phyloP scores from a whole-genome alignment of 345 rosid species.

The Citrus trifoliata region DNA sequence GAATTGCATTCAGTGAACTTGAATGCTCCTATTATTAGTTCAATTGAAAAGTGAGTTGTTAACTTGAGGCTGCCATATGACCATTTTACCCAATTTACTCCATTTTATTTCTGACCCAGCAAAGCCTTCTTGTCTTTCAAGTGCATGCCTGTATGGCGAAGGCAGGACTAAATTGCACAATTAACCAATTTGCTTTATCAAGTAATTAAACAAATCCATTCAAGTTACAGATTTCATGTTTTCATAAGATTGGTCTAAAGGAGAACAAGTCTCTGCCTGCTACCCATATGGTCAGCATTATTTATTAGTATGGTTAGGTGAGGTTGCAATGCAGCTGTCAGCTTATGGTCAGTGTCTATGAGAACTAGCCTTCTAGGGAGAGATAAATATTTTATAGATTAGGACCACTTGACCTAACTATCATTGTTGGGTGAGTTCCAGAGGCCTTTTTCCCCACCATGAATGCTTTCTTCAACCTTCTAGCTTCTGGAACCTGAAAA shows the following conservation, averaged over 20 bases:
- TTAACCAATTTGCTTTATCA: not conserved
- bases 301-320: not conserved
- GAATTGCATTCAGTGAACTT: not conserved
- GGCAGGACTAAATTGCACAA: not conserved
- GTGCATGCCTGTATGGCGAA: not conserved
- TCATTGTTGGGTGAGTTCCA: not conserved
- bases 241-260: not conserved
- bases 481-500: not conserved
- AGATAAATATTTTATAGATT: not conserved
- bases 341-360: not conserved
- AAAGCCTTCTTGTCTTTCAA: not conserved
- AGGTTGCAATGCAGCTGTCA: not conserved
- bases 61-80: not conserved
- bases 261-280: constrained; percentile 1
- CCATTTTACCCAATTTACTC: not conserved
- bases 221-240: not conserved
- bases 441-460: not conserved
- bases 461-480: not conserved
- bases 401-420: constrained; percentile 8
- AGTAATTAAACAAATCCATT: not conserved
- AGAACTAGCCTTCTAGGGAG: not conserved
- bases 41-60: not conserved
- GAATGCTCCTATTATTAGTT: not conserved
- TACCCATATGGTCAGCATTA: not conserved
- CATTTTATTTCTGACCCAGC: not conserved